These are phyloP conservation scores for Pueraria montana DNA, from an alignment of 306 rosid species.

Conservation along the genomic window DNA sequence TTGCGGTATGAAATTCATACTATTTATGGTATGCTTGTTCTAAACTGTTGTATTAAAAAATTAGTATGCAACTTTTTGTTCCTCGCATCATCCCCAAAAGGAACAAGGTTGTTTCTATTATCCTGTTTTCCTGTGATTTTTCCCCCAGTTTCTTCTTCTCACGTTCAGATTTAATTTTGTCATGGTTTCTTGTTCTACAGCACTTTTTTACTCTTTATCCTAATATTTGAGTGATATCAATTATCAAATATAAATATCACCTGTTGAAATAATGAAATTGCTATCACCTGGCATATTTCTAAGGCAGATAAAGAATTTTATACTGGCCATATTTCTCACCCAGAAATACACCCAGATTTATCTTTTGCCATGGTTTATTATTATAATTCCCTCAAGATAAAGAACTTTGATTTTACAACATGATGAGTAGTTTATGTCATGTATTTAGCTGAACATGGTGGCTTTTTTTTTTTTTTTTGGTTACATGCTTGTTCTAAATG, in stretches of 20 bases:
- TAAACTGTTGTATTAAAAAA: neutral
- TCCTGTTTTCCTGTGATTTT: too few species aligned
- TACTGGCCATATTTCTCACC: too few species aligned
- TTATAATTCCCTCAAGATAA: constrained; percentile 7
- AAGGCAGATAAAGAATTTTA: neutral
- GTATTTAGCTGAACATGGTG: neutral
- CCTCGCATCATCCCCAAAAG: neutral
- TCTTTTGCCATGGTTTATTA: neutral
- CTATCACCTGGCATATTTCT: constrained; percentile 4
- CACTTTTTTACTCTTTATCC: neutral
- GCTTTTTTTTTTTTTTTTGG: neutral
- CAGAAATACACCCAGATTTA: neutral
- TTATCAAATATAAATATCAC: neutral
- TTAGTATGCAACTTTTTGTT: too few species aligned
- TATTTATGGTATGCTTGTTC: constrained; percentile 13
- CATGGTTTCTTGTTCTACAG: neutral
- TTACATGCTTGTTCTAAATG: constrained; percentile 3
- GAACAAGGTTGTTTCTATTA: neutral
- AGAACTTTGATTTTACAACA: constrained; percentile 1
- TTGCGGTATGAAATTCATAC: neutral
- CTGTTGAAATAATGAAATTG: neutral
- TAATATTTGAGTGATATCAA: constrained; percentile 3
- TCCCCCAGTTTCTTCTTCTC: neutral
- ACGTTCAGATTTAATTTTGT: neutral
- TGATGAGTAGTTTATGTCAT: constrained; percentile 18